phyloP scores from a whole-genome alignment of 2,329 filamentous ascomycete genomes.

The Fusarium sp. region DNA sequence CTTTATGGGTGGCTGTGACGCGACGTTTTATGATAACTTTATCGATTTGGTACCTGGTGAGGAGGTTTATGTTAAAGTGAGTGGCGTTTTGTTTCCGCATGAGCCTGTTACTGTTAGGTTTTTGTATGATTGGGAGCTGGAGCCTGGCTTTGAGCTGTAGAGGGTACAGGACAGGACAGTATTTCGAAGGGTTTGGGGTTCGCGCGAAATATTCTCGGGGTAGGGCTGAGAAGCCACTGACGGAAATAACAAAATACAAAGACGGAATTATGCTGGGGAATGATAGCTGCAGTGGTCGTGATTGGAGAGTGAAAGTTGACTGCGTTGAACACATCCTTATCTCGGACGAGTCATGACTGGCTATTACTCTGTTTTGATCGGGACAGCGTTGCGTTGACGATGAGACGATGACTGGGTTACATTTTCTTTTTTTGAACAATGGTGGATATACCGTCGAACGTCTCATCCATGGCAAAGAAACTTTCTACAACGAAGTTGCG shows the following conservation, averaged over 20 bases:
- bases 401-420: too few relatives aligned
- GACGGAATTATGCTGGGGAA: background rate
- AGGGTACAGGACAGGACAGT: background rate
- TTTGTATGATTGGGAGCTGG: conserved; percentile 12
- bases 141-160: background rate
- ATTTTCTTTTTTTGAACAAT: too few relatives aligned
- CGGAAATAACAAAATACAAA: rapidly evolving
- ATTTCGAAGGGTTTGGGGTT: background rate
- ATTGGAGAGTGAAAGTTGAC: background rate
- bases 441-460: conserved; percentile 1
- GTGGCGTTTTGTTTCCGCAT: rapidly evolving
- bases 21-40: background rate
- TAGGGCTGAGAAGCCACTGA: too few relatives aligned
- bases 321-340: background rate
- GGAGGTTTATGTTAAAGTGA: background rate
- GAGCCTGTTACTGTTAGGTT: background rate
- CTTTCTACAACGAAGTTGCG: background rate
- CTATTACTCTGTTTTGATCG: too few relatives aligned
- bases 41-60: background rate
- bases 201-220: too few relatives aligned
- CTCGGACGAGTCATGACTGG: background rate
- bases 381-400: too few relatives aligned
- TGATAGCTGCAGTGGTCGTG: background rate
- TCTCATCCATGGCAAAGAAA: background rate
- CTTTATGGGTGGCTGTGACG: background rate